Conservation (phyloP, 192 early-diverging fungal genomes). For the Coemansia nantahalensis region DNA sequence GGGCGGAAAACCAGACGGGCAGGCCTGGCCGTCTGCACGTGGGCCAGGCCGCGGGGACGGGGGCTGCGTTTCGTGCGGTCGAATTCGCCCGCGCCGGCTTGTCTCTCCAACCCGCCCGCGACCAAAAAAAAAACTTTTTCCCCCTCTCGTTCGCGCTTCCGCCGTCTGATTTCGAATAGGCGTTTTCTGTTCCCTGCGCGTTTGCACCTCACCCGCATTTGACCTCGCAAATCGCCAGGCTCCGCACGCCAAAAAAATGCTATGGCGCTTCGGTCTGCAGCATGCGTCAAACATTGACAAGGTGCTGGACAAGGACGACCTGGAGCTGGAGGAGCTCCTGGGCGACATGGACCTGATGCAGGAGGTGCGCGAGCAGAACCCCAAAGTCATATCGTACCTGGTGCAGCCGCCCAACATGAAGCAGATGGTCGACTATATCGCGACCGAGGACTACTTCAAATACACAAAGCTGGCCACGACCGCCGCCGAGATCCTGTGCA, state of each 20-base stretch:
- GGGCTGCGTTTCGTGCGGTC: too few species aligned
- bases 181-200: slow-evolving; percentile 3
- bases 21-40: too few species aligned
- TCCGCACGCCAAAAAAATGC: too few species aligned
- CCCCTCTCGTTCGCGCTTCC: too few species aligned
- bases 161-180: neutral
- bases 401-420: slow-evolving; percentile 70
- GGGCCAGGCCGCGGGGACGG: too few species aligned
- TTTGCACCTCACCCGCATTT: too few species aligned
- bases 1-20: too few species aligned
- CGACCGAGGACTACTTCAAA: slow-evolving; percentile 80
- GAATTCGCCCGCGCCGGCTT: too few species aligned
- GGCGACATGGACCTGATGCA: slow-evolving; percentile 93
- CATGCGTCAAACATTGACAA: slow-evolving; percentile 88
- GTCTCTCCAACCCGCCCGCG: too few species aligned
- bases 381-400: slow-evolving; percentile 80
- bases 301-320: slow-evolving; percentile 86
- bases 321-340: slow-evolving; percentile 87
- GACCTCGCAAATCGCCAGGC: too few species aligned
- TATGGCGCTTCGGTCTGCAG: slow-evolving; percentile 94
- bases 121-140: too few species aligned
- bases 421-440: slow-evolving; percentile 81
- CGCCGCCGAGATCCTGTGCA: slow-evolving; percentile 53
- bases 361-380: slow-evolving; percentile 91
- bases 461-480: slow-evolving; percentile 43